Base-by-base conservation (phyloP, 768 basidiomycete species). In the Tephrocybe sp. region DNA sequence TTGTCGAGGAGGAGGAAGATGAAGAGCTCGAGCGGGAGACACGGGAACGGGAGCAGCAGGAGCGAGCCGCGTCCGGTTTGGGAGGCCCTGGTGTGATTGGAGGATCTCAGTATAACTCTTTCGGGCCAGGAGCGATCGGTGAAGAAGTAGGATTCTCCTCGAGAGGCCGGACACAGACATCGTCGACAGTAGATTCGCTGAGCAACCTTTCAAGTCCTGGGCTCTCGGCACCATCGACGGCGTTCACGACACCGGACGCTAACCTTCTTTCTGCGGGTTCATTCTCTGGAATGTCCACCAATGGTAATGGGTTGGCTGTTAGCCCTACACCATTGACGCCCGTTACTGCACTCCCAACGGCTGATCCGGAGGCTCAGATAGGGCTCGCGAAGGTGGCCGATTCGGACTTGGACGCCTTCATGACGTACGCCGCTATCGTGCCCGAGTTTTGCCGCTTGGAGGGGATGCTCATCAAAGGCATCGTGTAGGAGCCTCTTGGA, bases 371-470 rank as follows among this genome's bases (percentile, higher is more conserved):
- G 68, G 74, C 80, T 26, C 87, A 88, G 68, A 73, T 86, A 28
- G 91, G 91, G 14, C 67, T 92, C 41, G 85, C 82, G 26, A 91
- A 90, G 67, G 85, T 93, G 5, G 90, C 91, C 0, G 89, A 91
- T 53, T 82, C 90, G 12, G 91, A 93, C 63, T 70, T 83, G 47
- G 91, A 93, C 66, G 85, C 90, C 49, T 91, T 91, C 68, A 80
- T 90, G 82, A 81, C 86, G 0, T 93, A 93, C 64, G 89, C 90
- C 17, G 82, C 88, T 30, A 87, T 92, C 63, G 86, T 93, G 15
- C 87, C 89, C 23, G 91, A 93, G 69, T 93, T 84, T 65, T 83
- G 80, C 71, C 74, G 91, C 36, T 68, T 93, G 57, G 91, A 93
- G 69, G 78, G 81, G 10, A 85, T 93, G 80, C 67, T 92, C 45